Evolutionary conservation across 176 grass and related monocot genomes (phyloP), one percentile per base, ranked within the genome.

Genomic region (Musa troglodytarum): DNA sequence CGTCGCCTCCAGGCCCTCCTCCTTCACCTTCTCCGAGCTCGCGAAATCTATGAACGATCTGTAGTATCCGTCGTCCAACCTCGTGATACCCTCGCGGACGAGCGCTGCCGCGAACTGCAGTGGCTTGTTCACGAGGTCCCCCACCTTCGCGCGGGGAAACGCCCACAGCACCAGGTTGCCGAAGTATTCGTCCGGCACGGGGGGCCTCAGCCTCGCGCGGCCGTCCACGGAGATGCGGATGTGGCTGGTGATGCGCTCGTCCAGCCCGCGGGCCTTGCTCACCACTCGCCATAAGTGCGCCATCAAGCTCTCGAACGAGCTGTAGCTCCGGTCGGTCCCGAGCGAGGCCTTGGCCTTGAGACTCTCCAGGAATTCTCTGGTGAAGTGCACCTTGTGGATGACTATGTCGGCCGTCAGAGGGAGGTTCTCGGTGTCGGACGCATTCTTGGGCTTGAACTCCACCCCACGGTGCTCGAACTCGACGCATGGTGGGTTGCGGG

Each of bases 121-220:
- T 14, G 77, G 77, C 8, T 61, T 51, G 26, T 52, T 51, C 2
- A 58, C 68, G 54, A 82, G 51, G 51, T 82, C 79, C 64, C 79
- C 69, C n/a, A 54, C 79, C 19, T 64, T 70, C 11, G 75, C 68
- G 3, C 72, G 70, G 17, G 71, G 64, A 1, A 29, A 74, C 12
- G 80, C 84, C 66, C 79, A 82, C n/a, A 86, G 73, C 14, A 86
- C 81, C 29, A 82, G 29, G 63, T 86, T 86, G 20, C 84, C 80
- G 69, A 82, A 86, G 75, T 75, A 86, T n/a, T 72, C 75, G 21
- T 75, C 54, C 1, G 80, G 75, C 52, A 82, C 15, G 8, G 22
- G 61, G 9, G 79, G 84, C 11, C 22, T 50, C 63, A 82, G 52
- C 55, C 75, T 57, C 59, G 51, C 22, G 58, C 84, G 50, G 22